Evolutionary conservation across 352 stramenopile genomes (phyloP).

Genomic region (Phytopythium sindhum): DNA sequence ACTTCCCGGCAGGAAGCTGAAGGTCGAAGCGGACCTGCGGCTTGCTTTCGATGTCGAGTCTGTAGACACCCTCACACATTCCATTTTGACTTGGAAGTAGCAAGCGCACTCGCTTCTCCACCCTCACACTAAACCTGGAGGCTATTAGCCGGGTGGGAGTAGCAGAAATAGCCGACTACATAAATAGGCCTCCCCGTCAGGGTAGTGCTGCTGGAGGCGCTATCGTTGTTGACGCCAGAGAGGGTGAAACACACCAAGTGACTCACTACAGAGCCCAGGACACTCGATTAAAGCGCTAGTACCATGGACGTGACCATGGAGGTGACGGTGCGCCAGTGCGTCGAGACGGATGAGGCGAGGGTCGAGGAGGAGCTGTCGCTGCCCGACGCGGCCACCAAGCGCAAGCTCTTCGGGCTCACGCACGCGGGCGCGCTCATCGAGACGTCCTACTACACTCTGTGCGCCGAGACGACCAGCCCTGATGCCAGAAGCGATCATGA

Average conservation of each 20-base stretch:
- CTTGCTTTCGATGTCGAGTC: no score
- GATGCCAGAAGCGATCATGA: background rate
- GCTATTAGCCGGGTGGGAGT: no score
- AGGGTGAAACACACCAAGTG: background rate
- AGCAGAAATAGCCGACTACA: background rate
- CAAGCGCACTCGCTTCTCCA: no score
- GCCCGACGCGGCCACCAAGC: constrained; percentile 36
- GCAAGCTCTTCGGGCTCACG: constrained; percentile 55
- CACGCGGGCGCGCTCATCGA: constrained; percentile 62
- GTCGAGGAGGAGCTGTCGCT: constrained; percentile 40
- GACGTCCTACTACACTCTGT: constrained; percentile 51
- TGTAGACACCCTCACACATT: background rate
- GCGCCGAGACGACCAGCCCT: constrained; percentile 13
- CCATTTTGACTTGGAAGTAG: background rate
- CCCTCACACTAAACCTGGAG: background rate
- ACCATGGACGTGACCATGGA: constrained; percentile 16
- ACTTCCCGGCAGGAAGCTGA: background rate
- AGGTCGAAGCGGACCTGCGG: background rate
- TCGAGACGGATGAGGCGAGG: constrained; percentile 33
- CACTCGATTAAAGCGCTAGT: background rate
- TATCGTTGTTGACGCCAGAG: background rate
- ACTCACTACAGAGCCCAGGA: background rate
- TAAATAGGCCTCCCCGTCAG: background rate
- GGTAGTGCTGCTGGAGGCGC: background rate
- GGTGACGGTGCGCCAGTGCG: constrained; percentile 35